Base-by-base conservation (phyloP, 257 asterid genomes). In the Fraxinus anomala region DNA sequence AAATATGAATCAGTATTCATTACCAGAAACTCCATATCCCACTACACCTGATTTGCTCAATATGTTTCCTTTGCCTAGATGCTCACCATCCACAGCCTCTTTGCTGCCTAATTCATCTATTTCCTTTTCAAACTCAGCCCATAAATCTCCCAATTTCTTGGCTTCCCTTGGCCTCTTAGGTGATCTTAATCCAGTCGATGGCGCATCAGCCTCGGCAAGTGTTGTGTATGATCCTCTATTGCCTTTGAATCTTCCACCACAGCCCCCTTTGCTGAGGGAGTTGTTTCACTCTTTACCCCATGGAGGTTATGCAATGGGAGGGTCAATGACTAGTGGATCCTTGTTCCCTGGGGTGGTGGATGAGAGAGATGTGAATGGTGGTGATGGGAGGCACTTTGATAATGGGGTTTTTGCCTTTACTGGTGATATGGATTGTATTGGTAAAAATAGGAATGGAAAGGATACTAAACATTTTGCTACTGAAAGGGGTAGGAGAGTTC, bases 401-500 rank as follows among this genome's bases (percentile, higher is more conserved):
- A 86, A 84, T 71, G 92, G 94, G 34, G 88, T 88, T 39, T 90
- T 89, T 56, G 97, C 89, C 81, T 90, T 95, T 33, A 67, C 86
- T 12, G 88, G 87, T 0, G 93, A 90, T n/a, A 86, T 94, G 85
- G 90, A 87, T 71, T 82, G 85, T 68, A 65, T 84, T 3, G 89
- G 80, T 5, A 87, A 87, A 51, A 87, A 82, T 10, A 85, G 89
- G 37, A 89, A 88, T 42, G 92, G 90, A 0, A 96, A 89, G 73
- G 92, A 81, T 26, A 82, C 85, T 12, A 90, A 96, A 80, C 97
- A 91, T 77, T 90, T 73, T 63, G 79, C 96, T 23, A 93, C 99
- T 24, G 99, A 92, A 80, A 93, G 84, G 86, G 91, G 92, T 67
- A 86, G 97, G 76, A 91, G 98, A 82, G 91, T 87, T 12, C 90